phyloP scores from a whole-genome alignment of 805 yeast species.

The Ogataea trehaloabstinens region DNA sequence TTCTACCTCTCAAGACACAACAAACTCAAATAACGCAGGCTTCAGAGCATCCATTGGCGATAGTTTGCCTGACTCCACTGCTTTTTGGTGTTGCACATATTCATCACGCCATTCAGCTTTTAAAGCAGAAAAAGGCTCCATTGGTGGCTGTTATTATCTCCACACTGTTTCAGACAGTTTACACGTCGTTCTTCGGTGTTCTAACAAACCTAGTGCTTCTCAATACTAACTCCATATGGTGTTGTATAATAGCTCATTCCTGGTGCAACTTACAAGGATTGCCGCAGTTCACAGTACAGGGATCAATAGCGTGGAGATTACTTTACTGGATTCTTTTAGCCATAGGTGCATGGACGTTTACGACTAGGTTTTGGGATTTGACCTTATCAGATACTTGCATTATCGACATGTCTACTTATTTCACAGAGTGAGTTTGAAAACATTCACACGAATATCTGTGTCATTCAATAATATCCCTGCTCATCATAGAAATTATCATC shows the following conservation, averaged over 20 bases:
- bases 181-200: conserved; percentile 72
- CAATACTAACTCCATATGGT: conserved; percentile 53
- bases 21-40: neutral
- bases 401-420: conserved; percentile 5
- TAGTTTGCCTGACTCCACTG: conserved; percentile 50
- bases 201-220: conserved; percentile 57
- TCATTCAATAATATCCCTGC: neutral
- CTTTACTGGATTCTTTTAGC: conserved; percentile 40
- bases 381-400: conserved; percentile 8
- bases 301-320: conserved; percentile 24
- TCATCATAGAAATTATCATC: neutral
- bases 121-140: conserved; percentile 26
- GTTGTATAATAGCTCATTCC: conserved; percentile 56
- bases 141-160: conserved; percentile 33
- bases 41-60: conserved; percentile 1
- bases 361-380: conserved; percentile 20
- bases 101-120: conserved; percentile 64
- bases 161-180: conserved; percentile 52
- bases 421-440: neutral
- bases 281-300: conserved; percentile 38
- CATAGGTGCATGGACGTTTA: conserved; percentile 43
- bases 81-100: conserved; percentile 77
- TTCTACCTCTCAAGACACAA: conserved; percentile 8
- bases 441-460: neutral
- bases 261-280: conserved; percentile 72